Conservation (phyloP, 192 early-diverging fungal species). For the Dissophora globulifera region DNA sequence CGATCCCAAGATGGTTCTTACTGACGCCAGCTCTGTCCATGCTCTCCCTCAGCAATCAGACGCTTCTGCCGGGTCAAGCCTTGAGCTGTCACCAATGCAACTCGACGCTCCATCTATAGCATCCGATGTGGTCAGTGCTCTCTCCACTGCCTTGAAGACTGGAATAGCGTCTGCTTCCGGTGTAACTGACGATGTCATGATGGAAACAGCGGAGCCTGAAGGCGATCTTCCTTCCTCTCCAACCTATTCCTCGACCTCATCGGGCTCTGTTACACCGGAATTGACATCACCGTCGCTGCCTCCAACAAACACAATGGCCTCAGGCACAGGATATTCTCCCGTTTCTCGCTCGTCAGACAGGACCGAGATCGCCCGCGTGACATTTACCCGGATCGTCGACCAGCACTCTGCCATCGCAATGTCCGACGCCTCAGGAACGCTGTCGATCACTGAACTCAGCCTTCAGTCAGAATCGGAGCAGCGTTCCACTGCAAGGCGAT, state of each 20-base stretch:
- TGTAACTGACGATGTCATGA: conserved; percentile 6
- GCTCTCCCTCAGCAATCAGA: too few species aligned
- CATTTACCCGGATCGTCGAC: conserved; percentile 9
- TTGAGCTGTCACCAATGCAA: neutral
- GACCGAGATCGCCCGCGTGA: conserved; percentile 8
- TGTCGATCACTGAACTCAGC: too few species aligned
- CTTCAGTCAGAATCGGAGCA: conserved; percentile 2
- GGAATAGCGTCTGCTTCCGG: neutral
- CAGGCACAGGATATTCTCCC: neutral
- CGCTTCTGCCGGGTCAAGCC: neutral
- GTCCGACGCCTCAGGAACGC: too few species aligned
- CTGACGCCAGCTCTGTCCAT: neutral
- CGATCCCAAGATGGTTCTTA: conserved; percentile 4
- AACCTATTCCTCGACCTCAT: conserved; percentile 4
- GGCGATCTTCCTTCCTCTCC: conserved; percentile 18
- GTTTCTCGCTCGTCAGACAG: conserved; percentile 3
- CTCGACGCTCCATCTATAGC: conserved; percentile 4
- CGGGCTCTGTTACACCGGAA: conserved; percentile 31
- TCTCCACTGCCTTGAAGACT: neutral
- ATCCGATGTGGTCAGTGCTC: neutral
- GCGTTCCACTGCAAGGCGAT: conserved; percentile 1
- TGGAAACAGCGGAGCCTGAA: conserved; percentile 26
- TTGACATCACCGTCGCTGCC: conserved; percentile 24
- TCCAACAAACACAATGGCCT: neutral
- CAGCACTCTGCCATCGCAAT: too few species aligned